Evolutionary conservation across 345 rosid species (phyloP).

Genomic region (Brassica incana): DNA sequence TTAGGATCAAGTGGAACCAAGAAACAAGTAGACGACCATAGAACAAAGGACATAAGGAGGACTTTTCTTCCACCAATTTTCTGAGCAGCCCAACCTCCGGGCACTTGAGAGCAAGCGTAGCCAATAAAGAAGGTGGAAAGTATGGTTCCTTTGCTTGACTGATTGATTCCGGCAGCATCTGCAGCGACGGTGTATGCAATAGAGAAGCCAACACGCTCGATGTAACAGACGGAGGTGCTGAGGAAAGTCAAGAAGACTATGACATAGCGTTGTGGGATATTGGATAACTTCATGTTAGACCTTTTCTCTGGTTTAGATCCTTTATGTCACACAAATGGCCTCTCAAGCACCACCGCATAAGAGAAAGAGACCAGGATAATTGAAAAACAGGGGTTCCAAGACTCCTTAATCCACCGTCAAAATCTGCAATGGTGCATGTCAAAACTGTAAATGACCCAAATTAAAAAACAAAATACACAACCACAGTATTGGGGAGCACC

Average conservation of each 20-base stretch:
- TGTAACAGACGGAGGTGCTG: conserved; percentile 83
- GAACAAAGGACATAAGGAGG: conserved; percentile 80
- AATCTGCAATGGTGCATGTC: conserved; percentile 14
- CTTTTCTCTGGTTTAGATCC: conserved; percentile 19
- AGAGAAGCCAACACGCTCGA: conserved; percentile 97
- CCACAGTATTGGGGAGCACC: not conserved
- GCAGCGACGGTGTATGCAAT: conserved; percentile 92
- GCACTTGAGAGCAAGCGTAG: conserved; percentile 93
- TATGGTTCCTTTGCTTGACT: conserved; percentile 86
- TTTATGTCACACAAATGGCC: conserved; percentile 22
- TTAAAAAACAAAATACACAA: not conserved
- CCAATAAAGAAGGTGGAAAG: conserved; percentile 90
- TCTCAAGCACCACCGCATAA: conserved; percentile 38
- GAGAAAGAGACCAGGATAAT: conserved; percentile 18
- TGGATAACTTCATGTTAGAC: conserved; percentile 53
- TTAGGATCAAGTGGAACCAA: conserved; percentile 83
- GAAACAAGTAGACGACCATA: conserved; percentile 92
- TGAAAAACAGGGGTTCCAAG: not conserved
- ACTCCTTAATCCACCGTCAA: not conserved
- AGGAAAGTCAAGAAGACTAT: conserved; percentile 84
- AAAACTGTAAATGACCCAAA: not conserved
- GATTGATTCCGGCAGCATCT: conserved; percentile 84
- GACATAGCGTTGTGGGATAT: conserved; percentile 73
- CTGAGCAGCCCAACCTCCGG: conserved; percentile 99
- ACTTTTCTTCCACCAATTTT: conserved; percentile 84